A percentile compares a stretch with the other conserved stretches of the same genome.
phyloP scores from a whole-genome alignment of 257 asterid species.

The Fraxinus quadrangulata region DNA sequence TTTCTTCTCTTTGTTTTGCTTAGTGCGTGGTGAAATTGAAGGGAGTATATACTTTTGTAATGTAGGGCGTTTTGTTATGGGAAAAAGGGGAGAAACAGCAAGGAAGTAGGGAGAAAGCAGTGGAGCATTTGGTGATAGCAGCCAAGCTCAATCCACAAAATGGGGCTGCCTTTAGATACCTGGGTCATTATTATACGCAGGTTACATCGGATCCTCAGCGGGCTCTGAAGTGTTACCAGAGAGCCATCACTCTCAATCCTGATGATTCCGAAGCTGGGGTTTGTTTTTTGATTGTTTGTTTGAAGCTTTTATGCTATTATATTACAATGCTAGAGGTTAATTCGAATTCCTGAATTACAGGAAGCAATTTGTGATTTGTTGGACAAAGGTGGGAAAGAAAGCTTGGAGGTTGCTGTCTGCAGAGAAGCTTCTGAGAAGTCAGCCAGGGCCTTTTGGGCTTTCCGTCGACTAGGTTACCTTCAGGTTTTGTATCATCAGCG shows the following conservation, averaged over 20 bases:
- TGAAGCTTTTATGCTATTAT: not conserved
- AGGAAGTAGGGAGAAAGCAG: slow-evolving; percentile 55
- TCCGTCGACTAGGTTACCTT: slow-evolving; percentile 82
- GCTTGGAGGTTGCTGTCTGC: slow-evolving; percentile 77
- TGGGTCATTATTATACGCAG: slow-evolving; percentile 76
- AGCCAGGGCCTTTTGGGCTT: slow-evolving; percentile 97
- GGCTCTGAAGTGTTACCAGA: slow-evolving; percentile 89
- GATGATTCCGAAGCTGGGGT: slow-evolving; percentile 86
- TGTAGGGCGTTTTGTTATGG: slow-evolving; percentile 77
- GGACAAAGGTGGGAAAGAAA: slow-evolving; percentile 72
- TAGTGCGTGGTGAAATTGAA: not conserved
- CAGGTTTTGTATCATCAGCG: slow-evolving; percentile 46
- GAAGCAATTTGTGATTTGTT: slow-evolving; percentile 81
- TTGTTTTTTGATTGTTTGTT: not conserved
- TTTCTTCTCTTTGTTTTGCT: not conserved
- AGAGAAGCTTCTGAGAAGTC: slow-evolving; percentile 78
- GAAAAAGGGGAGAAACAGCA: slow-evolving; percentile 52
- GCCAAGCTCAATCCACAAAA: slow-evolving; percentile 82
- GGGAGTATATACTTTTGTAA: not conserved
- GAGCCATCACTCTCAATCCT: slow-evolving; percentile 85
- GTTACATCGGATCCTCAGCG: slow-evolving; percentile 66
- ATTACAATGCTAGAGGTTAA: not conserved
- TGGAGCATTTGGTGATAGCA: slow-evolving; percentile 72
- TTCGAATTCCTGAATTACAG: slow-evolving; percentile 35
- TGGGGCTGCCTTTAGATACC: slow-evolving; percentile 72